phyloP scores from a whole-genome alignment of 192 early-diverging fungal species.

The Linderina pennispora region DNA sequence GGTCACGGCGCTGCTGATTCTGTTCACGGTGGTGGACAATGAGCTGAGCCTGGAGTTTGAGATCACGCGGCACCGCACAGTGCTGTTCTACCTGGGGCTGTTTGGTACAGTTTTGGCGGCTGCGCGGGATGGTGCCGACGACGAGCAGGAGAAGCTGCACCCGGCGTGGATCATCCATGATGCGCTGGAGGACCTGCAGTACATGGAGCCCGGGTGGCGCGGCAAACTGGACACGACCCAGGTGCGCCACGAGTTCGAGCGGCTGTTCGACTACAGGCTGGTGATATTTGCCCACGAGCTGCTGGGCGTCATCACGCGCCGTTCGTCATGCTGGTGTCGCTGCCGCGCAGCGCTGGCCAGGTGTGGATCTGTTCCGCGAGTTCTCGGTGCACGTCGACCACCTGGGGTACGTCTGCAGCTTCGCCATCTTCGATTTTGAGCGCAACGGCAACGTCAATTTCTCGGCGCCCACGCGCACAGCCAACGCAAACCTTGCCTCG shows the following conservation, averaged over 20 bases:
- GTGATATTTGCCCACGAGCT: conserved; percentile 78
- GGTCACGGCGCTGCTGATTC: conserved; percentile 76
- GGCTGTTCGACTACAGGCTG: conserved; percentile 76
- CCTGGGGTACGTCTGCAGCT: conserved; percentile 93
- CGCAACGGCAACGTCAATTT: conserved; percentile 85
- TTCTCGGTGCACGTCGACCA: conserved; percentile 90
- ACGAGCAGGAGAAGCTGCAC: conserved; percentile 76
- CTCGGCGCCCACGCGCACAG: conserved; percentile 60
- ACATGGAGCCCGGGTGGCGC: conserved; percentile 82
- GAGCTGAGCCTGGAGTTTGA: conserved; percentile 88
- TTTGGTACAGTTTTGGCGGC: conserved; percentile 81
- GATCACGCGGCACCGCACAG: conserved; percentile 79
- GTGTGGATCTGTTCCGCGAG: conserved; percentile 95
- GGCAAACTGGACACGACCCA: conserved; percentile 74
- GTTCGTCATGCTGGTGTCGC: conserved; percentile 68
- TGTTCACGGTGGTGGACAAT: conserved; percentile 78
- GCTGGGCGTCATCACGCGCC: conserved; percentile 77
- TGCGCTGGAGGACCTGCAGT: conserved; percentile 85
- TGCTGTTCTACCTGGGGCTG: conserved; percentile 90
- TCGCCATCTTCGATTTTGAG: conserved; percentile 93
- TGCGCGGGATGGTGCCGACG: conserved; percentile 72
- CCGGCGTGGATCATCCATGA: conserved; percentile 68
- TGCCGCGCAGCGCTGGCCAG: conserved; percentile 65
- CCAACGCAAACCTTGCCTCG: conserved; percentile 58
- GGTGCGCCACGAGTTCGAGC: conserved; percentile 73